A percentile compares a stretch with the other conserved stretches of the same genome.
phyloP scores from a whole-genome alignment of 2,329 filamentous ascomycete genomes.

The Diaporthe australafricana region DNA sequence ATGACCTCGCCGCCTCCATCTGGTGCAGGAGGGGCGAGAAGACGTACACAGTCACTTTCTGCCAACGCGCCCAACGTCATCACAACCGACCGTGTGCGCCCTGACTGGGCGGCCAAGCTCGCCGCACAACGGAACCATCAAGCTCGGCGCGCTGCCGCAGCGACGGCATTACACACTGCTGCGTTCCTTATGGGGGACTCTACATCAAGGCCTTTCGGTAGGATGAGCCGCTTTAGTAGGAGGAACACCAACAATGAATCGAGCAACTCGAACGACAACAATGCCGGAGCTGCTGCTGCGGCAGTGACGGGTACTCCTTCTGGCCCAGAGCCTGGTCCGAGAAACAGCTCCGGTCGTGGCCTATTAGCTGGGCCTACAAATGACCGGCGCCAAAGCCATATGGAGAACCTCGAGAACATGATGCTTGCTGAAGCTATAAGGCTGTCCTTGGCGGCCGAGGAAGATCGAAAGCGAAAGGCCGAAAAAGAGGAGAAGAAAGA shows the following conservation, averaged over 20 bases:
- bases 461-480: slow-evolving; percentile 88
- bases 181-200: slow-evolving; percentile 86
- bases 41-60: slow-evolving; percentile 74
- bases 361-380: slow-evolving; percentile 39
- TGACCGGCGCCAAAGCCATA: slow-evolving; percentile 59
- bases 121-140: slow-evolving; percentile 86
- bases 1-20: slow-evolving; percentile 48
- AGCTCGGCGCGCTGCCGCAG: slow-evolving; percentile 87
- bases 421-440: slow-evolving; percentile 99
- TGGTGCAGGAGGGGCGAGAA: slow-evolving; percentile 52
- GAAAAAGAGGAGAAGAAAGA: slow-evolving; percentile 86
- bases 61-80: slow-evolving; percentile 88
- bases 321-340: slow-evolving; percentile 49
- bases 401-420: slow-evolving; percentile 94
- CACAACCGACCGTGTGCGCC: slow-evolving; percentile 90
- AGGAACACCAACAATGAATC: slow-evolving; percentile 58
- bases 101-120: slow-evolving; percentile 94
- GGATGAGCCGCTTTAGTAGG: slow-evolving; percentile 68
- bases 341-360: slow-evolving; percentile 46
- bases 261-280: slow-evolving; percentile 44
- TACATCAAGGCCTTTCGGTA: slow-evolving; percentile 61
- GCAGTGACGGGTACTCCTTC: slow-evolving; percentile 39
- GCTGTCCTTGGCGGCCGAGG: slow-evolving; percentile 89
- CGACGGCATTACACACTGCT: slow-evolving; percentile 93
- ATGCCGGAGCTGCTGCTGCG: slow-evolving; percentile 44